phyloP scores from a whole-genome alignment of 805 yeast genomes.

The Metschnikowia shivogae region DNA sequence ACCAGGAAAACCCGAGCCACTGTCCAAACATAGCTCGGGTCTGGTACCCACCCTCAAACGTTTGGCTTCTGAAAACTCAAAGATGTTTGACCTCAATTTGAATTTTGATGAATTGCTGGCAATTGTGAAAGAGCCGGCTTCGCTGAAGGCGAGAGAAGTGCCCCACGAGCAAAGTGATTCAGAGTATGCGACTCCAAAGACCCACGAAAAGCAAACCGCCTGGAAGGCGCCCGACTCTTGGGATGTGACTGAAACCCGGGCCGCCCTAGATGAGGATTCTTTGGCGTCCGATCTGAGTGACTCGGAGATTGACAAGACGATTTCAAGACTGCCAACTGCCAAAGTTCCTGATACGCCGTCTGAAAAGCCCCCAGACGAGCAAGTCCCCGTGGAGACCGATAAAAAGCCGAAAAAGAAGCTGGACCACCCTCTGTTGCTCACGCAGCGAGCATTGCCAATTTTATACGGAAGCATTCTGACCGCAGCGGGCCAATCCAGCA shows the following conservation, averaged over 20 bases:
- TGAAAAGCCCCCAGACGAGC: background rate
- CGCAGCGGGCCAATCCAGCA: background rate
- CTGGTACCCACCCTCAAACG: background rate
- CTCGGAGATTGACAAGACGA: constrained; percentile 3
- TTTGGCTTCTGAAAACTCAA: constrained; percentile 4
- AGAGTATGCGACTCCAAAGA: constrained; percentile 9
- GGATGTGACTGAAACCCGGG: constrained; percentile 36
- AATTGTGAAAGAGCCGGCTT: constrained; percentile 34
- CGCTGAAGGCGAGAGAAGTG: background rate
- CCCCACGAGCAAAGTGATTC: constrained; percentile 1
- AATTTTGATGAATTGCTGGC: constrained; percentile 50
- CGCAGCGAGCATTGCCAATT: constrained; percentile 24
- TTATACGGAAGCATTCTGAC: constrained; percentile 26
- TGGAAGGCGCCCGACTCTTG: constrained; percentile 50
- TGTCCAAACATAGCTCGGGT: background rate
- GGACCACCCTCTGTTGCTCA: constrained; percentile 10
- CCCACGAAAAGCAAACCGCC: constrained; percentile 13
- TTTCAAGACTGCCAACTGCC: no score
- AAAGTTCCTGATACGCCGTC: no score
- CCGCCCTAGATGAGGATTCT: constrained; percentile 3
- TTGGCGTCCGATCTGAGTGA: constrained; percentile 12
- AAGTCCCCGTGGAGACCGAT: background rate
- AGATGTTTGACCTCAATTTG: constrained; percentile 40
- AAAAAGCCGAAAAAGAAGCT: constrained; percentile 8
- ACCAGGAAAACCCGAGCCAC: constrained; percentile 4